These are phyloP conservation scores for Phytophthora lateralis DNA, from an alignment of 352 stramenopile genomes.

Conservation along the genomic window DNA sequence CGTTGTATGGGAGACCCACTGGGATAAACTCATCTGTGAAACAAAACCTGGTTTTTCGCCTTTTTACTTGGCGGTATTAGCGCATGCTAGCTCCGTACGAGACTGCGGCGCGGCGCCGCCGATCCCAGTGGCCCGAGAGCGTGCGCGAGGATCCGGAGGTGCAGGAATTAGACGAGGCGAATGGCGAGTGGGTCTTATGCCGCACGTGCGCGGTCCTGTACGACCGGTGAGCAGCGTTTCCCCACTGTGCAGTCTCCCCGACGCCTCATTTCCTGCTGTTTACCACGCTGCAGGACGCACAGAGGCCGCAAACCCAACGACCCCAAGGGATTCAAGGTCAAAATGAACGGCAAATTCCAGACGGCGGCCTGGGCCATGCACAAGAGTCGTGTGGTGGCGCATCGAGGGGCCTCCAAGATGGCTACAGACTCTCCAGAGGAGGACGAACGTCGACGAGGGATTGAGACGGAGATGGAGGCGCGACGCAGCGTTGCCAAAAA, in stretches of 20 bases:
- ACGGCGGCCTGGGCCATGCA: conserved; percentile 70
- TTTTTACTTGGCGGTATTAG: too few relatives aligned
- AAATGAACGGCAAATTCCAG: conserved; percentile 74
- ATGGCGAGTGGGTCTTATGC: conserved; percentile 74
- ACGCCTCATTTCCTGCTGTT: conserved; percentile 5
- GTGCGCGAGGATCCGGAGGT: conserved; percentile 59
- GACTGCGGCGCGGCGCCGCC: conserved; percentile 40
- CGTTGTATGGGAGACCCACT: too few relatives aligned
- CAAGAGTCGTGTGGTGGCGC: conserved; percentile 64
- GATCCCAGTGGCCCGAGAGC: conserved; percentile 56
- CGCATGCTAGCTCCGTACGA: conserved; percentile 30
- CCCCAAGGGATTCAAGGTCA: conserved; percentile 68
- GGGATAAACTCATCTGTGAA: too few relatives aligned
- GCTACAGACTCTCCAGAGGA: conserved; percentile 17
- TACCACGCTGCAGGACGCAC: conserved; percentile 39
- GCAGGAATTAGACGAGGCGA: conserved; percentile 57
- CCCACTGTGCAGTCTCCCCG: neutral
- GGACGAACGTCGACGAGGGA: conserved; percentile 15
- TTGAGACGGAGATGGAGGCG: conserved; percentile 16
- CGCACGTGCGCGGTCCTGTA: conserved; percentile 64
- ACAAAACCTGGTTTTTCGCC: too few relatives aligned
- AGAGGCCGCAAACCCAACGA: conserved; percentile 68
- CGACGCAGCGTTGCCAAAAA: conserved; percentile 17
- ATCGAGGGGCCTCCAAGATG: conserved; percentile 20
- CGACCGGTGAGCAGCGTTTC: conserved; percentile 37